phyloP scores from a whole-genome alignment of 129 eudicot species.

The Gnaphalium uliginosum region DNA sequence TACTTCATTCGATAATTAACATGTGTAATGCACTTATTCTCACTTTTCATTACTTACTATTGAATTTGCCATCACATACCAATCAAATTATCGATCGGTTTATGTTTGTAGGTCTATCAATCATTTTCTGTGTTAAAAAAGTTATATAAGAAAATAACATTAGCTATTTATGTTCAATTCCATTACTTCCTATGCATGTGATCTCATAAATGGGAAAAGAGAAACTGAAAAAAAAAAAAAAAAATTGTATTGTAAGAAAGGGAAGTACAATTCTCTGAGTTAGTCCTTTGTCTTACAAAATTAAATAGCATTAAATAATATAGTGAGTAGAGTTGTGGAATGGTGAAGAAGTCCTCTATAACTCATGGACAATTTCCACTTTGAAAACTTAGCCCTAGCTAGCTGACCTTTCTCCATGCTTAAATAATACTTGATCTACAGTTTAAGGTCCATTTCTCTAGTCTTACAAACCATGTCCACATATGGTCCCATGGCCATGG shows the following conservation, averaged over 20 bases:
- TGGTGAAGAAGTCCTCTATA: slow-evolving; percentile 34
- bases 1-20: too few species aligned
- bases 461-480: slow-evolving; percentile 28
- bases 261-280: slow-evolving; percentile 13
- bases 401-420: slow-evolving; percentile 33
- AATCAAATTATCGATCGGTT: too few species aligned
- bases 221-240: too few species aligned
- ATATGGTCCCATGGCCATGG: slow-evolving; percentile 12
- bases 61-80: too few species aligned
- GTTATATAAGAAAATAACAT: not conserved
- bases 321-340: slow-evolving; percentile 23
- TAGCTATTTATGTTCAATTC: not conserved
- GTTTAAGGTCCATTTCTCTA: slow-evolving; percentile 30
- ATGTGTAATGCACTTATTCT: too few species aligned
- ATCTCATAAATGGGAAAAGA: not conserved
- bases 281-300: slow-evolving; percentile 12
- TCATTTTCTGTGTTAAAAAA: not conserved
- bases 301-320: slow-evolving; percentile 32
- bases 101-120: too few species aligned
- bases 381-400: slow-evolving; percentile 31
- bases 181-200: not conserved
- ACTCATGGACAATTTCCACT: slow-evolving; percentile 28
- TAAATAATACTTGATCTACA: slow-evolving; percentile 26
- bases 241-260: not conserved
- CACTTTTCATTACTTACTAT: too few species aligned